A percentile compares a stretch with the other conserved stretches of the same genome.
phyloP scores from a whole-genome alignment of 2,329 filamentous ascomycete species.

The Alternaria triticina region DNA sequence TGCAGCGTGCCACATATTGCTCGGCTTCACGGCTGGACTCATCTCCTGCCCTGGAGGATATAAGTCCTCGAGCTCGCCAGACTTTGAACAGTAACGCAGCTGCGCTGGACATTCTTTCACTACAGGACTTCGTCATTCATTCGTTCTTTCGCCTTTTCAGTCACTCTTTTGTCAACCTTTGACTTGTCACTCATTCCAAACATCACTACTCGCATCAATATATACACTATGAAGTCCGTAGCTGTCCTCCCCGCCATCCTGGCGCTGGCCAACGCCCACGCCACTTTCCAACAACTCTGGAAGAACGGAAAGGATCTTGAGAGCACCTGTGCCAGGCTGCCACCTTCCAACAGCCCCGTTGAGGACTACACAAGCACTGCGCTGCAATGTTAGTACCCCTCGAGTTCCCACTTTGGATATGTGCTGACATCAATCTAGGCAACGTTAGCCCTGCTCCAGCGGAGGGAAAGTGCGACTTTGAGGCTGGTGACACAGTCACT shows the following conservation, averaged over 20 bases:
- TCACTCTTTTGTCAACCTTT: conserved; percentile 34
- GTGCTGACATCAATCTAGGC: conserved; percentile 9
- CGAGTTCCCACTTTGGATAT: background rate
- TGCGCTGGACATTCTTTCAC: conserved; percentile 42
- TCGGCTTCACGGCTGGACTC: conserved; percentile 22
- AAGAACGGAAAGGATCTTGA: conserved; percentile 40
- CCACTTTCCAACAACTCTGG: conserved; percentile 41
- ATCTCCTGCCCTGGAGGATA: conserved; percentile 18
- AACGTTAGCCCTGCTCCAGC: conserved; percentile 36
- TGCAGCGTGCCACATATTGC: conserved; percentile 23
- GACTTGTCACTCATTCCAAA: conserved; percentile 22
- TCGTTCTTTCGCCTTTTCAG: conserved; percentile 21
- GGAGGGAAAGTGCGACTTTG: conserved; percentile 33
- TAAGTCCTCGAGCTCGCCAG: conserved; percentile 23
- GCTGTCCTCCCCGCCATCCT: conserved; percentile 34
- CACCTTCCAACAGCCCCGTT: conserved; percentile 36
- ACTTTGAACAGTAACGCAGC: conserved; percentile 28
- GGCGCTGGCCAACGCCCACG: conserved; percentile 37
- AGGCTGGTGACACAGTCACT: conserved; percentile 35
- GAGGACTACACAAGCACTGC: conserved; percentile 40
- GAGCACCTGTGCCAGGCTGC: conserved; percentile 37
- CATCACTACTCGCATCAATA: conserved; percentile 3
- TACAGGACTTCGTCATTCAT: conserved; percentile 24
- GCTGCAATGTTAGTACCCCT: conserved; percentile 26
- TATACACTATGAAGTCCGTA: conserved; percentile 32